Base-by-base conservation (phyloP, 352 stramenopile genomes). In the Elongisporangium prolatum region DNA sequence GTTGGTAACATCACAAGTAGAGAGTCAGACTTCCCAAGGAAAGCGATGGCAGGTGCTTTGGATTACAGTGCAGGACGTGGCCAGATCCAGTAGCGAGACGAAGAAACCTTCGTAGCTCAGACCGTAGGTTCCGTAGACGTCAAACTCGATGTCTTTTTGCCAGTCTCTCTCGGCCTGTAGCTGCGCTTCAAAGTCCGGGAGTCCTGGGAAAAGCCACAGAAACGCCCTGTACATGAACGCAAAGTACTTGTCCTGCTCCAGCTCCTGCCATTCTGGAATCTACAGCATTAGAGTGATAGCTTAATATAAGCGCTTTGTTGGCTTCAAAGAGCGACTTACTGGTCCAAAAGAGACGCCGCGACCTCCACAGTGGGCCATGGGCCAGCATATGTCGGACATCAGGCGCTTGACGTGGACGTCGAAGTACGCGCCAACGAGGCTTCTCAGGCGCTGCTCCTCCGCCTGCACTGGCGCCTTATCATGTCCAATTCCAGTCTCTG, bases 121-220 rank as follows among this genome's bases (percentile, higher is more conserved):
- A 0, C 75, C 71, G 16, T 74, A 50, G 2, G 10, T 57, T 3
- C 66, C 71, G n/a, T 61, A 72, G 0, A 74, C 48, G n/a, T 86
- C 73, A 50, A 88, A 82, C 17, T 79, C 73, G 17, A 66, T 75
- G 56, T 88, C 75, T 10, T 67, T 67, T 16, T 71, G 60, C 77
- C 77, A 88, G 51, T 86, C 77, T 0, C 57, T 53, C 22, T 74
- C 61, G 7, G 68, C 64, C 11, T 79, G 60, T 4, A 74, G 65
- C 50, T 84, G 69, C 14, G 65, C 65, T 54, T 83, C 67, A 64
- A 64, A 69, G n/a, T 54, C 58, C 3, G 73, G 75, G 3, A 88
- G 60, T 0, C 74, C 73, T 0, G 77, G 75, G 54, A 84, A 81
- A 1, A 84, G 54, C 77, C 77, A 88, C 48, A 77, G 59, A 11